Evolutionary conservation across 257 asterid genomes (phyloP).

Genomic region (Petunia axillaris): DNA sequence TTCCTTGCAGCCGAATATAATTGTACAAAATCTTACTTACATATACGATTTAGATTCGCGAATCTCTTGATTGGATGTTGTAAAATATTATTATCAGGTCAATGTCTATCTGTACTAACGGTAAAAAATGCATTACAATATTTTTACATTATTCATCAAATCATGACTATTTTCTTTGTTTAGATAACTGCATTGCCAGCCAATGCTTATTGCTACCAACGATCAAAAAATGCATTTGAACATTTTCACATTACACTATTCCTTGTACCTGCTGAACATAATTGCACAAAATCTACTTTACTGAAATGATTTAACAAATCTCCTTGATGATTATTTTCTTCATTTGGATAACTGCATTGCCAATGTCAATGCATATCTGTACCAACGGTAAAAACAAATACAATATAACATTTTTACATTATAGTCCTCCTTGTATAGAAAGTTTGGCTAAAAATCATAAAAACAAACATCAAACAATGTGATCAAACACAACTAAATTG

Average conservation of each 20-base stretch:
- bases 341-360: not conserved
- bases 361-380: too few species aligned
- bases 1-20: too few species aligned
- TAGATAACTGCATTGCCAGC: too few species aligned
- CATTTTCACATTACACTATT: not conserved
- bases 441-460: not conserved
- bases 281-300: too few species aligned
- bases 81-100: too few species aligned
- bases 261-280: too few species aligned
- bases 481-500: not conserved
- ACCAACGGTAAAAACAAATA: not conserved
- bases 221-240: not conserved
- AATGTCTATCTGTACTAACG: too few species aligned
- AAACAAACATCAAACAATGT: not conserved
- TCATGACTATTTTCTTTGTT: not conserved
- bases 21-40: too few species aligned
- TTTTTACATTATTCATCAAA: not conserved
- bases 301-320: not conserved
- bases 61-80: too few species aligned
- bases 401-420: not conserved
- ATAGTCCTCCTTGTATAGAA: not conserved
- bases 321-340: not conserved
- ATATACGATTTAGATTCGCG: not conserved
- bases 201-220: not conserved
- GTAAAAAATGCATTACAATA: too few species aligned